Evolutionary conservation across 202 grass and related monocot species (phyloP).

Genomic region (Setaria viridis): DNA sequence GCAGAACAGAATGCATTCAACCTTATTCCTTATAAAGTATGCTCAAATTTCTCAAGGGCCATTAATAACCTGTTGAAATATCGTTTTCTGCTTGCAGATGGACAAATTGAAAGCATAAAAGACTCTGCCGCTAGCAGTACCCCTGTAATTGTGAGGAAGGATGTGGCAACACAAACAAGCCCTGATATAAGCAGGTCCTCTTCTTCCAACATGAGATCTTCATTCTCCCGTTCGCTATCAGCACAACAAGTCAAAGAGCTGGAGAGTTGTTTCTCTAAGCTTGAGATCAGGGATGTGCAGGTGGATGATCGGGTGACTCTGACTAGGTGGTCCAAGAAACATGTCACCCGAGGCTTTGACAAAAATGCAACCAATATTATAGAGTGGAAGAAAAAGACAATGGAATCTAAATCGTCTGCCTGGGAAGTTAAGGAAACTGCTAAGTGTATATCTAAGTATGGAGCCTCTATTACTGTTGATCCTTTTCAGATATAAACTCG

Average conservation of each 20-base stretch:
- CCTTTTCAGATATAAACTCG: slow-evolving; percentile 3
- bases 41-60: slow-evolving; percentile 25
- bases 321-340: slow-evolving; percentile 58
- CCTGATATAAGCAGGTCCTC: slow-evolving; percentile 60
- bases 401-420: slow-evolving; percentile 67
- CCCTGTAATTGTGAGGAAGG: slow-evolving; percentile 55
- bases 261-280: slow-evolving; percentile 64
- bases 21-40: not conserved
- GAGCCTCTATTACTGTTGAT: not conserved
- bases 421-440: slow-evolving; percentile 57
- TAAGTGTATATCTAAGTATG: slow-evolving; percentile 69
- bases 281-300: slow-evolving; percentile 66
- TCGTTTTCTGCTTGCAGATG: slow-evolving; percentile 52
- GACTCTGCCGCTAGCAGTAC: slow-evolving; percentile 26
- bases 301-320: slow-evolving; percentile 74
- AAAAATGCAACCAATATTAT: slow-evolving; percentile 62
- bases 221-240: slow-evolving; percentile 45
- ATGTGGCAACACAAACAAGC: slow-evolving; percentile 69
- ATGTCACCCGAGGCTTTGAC: slow-evolving; percentile 32
- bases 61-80: slow-evolving; percentile 14
- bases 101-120: slow-evolving; percentile 37
- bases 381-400: slow-evolving; percentile 74
- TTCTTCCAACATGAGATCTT: slow-evolving; percentile 53
- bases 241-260: slow-evolving; percentile 53
- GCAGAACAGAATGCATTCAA: slow-evolving; percentile 22